phyloP scores from a whole-genome alignment of 2,329 filamentous ascomycete genomes.

The Daldinia eschscholtzii region DNA sequence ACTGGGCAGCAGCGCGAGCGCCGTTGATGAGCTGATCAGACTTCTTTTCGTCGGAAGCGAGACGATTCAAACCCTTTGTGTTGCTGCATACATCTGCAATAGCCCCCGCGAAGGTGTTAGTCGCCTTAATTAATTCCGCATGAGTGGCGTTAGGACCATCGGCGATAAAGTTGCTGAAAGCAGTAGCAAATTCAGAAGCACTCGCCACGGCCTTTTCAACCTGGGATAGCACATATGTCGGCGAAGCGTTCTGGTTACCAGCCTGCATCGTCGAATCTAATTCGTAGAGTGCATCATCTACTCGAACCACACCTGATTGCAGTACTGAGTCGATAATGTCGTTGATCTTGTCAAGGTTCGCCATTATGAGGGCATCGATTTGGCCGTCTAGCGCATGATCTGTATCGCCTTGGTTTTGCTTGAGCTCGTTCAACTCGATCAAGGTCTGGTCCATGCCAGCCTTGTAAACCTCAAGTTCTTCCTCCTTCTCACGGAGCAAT shows the following conservation, averaged over 20 bases:
- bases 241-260: constrained; percentile 97
- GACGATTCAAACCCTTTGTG: constrained; percentile 92
- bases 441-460: constrained; percentile 97
- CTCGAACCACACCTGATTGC: constrained; percentile 90
- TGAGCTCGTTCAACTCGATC: constrained; percentile 90
- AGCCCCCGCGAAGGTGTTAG: constrained; percentile 89
- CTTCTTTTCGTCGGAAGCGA: constrained; percentile 96
- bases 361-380: constrained; percentile 88
- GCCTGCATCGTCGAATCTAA: constrained; percentile 98
- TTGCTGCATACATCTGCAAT: constrained; percentile 95
- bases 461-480: constrained; percentile 98
- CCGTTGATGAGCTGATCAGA: constrained; percentile 85
- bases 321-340: constrained; percentile 97
- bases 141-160: constrained; percentile 93
- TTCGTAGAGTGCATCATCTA: constrained; percentile 97
- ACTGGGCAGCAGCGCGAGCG: constrained; percentile 84
- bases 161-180: constrained; percentile 98
- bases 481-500: constrained; percentile 91
- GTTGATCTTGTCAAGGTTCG: constrained; percentile 92
- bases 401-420: constrained; percentile 77
- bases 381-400: constrained; percentile 89
- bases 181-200: constrained; percentile 96
- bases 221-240: constrained; percentile 93
- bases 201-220: constrained; percentile 96
- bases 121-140: constrained; percentile 90